phyloP scores from a whole-genome alignment of 352 stramenopile genomes.

The Globisporangium cystogenes region DNA sequence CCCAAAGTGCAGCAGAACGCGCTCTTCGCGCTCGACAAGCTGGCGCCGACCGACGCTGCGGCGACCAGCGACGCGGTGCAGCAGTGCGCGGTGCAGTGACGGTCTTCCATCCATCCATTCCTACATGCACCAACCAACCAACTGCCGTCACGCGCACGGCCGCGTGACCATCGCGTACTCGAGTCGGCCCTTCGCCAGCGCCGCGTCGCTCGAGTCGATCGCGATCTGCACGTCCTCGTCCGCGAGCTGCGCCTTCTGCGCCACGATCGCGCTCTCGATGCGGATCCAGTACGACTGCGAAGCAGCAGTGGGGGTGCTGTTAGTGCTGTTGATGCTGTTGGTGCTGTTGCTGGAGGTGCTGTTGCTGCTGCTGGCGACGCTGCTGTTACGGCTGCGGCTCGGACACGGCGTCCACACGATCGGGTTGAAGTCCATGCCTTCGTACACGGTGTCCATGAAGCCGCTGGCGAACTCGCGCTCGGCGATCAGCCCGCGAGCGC shows the following conservation, averaged over 20 bases:
- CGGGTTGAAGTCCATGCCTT: conserved; percentile 16
- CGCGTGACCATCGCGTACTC: conserved; percentile 23
- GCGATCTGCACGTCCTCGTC: conserved; percentile 24
- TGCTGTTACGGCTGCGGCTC: background rate
- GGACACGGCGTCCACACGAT: conserved; percentile 22
- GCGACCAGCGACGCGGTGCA: background rate
- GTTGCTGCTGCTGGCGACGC: background rate
- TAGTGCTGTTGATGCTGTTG: background rate
- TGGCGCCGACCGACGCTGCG: conserved; percentile 13
- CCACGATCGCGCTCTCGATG: conserved; percentile 18
- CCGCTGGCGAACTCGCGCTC: conserved; percentile 13
- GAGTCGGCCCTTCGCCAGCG: conserved; percentile 15
- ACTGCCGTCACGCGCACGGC: conserved; percentile 8
- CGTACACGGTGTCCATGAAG: conserved; percentile 21
- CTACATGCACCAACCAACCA: background rate
- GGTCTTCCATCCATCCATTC: background rate
- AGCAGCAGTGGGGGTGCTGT: too few species aligned
- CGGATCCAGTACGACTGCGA: conserved; percentile 19
- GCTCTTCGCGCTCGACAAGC: conserved; percentile 30
- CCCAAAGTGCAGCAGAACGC: conserved; percentile 50
- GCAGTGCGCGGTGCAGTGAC: conserved; percentile 10
- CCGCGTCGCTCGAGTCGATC: conserved; percentile 23
- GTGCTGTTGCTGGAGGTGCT: background rate
- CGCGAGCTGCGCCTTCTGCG: conserved; percentile 8
- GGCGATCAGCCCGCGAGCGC: background rate